Conservation (phyloP, 257 asterid genomes). For the Coffea eugenioides region DNA sequence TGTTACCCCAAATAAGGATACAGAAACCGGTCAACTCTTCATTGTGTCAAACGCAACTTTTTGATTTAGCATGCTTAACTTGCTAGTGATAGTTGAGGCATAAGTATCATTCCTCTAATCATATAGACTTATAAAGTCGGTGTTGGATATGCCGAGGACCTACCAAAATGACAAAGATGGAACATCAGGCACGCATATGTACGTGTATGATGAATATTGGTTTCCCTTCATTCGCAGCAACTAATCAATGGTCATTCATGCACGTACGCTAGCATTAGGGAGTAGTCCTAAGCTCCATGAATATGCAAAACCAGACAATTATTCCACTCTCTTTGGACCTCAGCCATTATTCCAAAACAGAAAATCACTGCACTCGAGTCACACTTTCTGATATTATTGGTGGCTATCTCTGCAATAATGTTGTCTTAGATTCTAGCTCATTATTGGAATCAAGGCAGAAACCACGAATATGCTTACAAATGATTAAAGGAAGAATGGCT, state of each 20-base stretch:
- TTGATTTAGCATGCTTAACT: background rate
- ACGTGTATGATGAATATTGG: background rate
- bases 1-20: too few relatives aligned
- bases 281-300: background rate
- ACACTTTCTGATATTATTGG: background rate
- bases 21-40: background rate
- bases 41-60: background rate
- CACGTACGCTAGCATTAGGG: background rate
- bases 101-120: background rate
- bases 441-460: background rate
- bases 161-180: background rate
- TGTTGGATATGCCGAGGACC: background rate
- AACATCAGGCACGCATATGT: background rate
- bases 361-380: background rate
- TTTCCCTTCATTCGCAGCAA: too few relatives aligned
- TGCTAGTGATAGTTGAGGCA: background rate
- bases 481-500: background rate
- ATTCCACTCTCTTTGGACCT: slow-evolving; percentile 1
- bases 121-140: background rate
- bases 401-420: background rate
- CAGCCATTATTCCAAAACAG: background rate
- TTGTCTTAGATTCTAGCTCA: background rate
- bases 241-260: background rate
- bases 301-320: background rate
- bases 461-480: background rate